Conservation (phyloP, 129 eudicot genomes). For the Flaveria bidentis region DNA sequence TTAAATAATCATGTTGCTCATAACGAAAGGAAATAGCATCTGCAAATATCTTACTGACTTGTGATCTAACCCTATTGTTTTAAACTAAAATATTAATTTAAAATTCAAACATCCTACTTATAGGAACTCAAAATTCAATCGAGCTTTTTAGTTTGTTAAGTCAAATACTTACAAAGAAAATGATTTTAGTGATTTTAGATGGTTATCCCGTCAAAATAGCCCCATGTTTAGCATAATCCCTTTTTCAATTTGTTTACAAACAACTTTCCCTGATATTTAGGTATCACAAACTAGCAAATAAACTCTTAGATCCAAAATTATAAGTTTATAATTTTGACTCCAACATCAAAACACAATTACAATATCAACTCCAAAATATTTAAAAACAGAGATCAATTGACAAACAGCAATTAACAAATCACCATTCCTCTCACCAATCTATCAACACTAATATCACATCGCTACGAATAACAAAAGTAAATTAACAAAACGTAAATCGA, state of each 20-base stretch:
- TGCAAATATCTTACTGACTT: background rate
- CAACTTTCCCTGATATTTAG: background rate
- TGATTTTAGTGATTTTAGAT: background rate
- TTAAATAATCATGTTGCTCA: background rate
- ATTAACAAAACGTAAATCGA: constrained; percentile 7
- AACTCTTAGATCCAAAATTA: constrained; percentile 1
- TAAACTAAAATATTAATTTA: background rate
- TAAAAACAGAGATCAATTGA: background rate
- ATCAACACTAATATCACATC: background rate
- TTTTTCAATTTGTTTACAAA: background rate
- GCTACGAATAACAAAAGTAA: background rate
- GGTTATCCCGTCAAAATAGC: background rate
- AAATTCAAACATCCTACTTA: background rate
- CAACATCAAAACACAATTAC: background rate
- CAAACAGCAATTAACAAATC: constrained; percentile 6
- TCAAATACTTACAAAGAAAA: background rate
- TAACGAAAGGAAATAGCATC: background rate
- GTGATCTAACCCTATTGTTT: background rate
- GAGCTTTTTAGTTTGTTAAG: background rate
- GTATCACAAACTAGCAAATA: constrained; percentile 6
- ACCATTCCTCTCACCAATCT: background rate
- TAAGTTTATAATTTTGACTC: background rate
- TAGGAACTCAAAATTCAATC: background rate
- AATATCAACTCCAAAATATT: background rate
- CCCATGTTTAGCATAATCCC: background rate